Base-by-base conservation (phyloP, 2,329 filamentous ascomycete species). In the Cladosporium sp. region DNA sequence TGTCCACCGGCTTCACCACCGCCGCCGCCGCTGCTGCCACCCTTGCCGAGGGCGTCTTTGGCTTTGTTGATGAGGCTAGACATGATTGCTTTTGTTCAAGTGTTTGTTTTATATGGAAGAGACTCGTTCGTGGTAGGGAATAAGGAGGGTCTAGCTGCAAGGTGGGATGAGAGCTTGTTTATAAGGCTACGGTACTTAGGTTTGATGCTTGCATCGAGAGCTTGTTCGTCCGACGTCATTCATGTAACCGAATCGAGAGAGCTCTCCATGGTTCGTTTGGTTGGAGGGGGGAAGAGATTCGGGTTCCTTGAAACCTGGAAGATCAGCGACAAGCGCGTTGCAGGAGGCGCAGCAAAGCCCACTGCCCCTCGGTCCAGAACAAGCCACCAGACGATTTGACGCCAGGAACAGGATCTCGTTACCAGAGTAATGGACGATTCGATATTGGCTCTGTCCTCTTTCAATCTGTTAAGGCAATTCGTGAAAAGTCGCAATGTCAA, bases 61-160 rank as follows among this genome's bases (percentile, higher is more conserved):
- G 54, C 58, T 44, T 60, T 58, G 54, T 60, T 52, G 32, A 60
- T 40, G 45, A 60, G 58, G 47, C 50, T 54, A 37, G 56, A 58
- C 56, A 60, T 58, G 36, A 42, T 54, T 51, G 37, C 24, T 42
- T 38, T 13, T 29, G 41, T 44, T 24, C 18, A 18, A 32, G 40
- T 45, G 18, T 9, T 52, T 50, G 15, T 37, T 13, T 13, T 22
- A 27, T 27, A 17, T n/a, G 12, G 15, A 17, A 9, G 12, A 7
- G 22, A 30, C n/a, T n/a, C n/a, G n/a, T n/a, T n/a, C n/a, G n/a
- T n/a, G n/a, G n/a, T n/a, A n/a, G n/a, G n/a, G n/a, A n/a, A n/a
- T n/a, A n/a, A n/a, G n/a, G n/a, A n/a, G n/a, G n/a, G n/a, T n/a
- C n/a, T n/a, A 13, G 15, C 6, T n/a, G 11, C 12, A 15, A 17